Conservation (phyloP, 176 grass and related monocot genomes). For the Sorghum bicolor region Sorghum_bicolor_NCBIv3 NC_012870.2:9267501-9268000, state of each 20-base stretch:
- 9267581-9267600: neutral
- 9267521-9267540: neutral
- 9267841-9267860: neutral
- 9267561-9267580: neutral
- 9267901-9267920: neutral
- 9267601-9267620: neutral
- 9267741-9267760: neutral
- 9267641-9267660: neutral
- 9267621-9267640: neutral
- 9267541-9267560: neutral
- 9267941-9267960: neutral
- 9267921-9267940: neutral
- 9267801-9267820: neutral
- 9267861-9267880: neutral
- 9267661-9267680: neutral
- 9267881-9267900: neutral
- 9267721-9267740: neutral
- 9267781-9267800: neutral
- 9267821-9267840: neutral
- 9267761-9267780: neutral
- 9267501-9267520: neutral
- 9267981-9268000: neutral
- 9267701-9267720: neutral
- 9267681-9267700: neutral
- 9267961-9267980: neutral